A percentile compares a stretch with the other conserved stretches of the same genome.
These are phyloP conservation scores for Aspergillus taichungensis DNA, from an alignment of 495 filamentous ascomycete species.

Conservation along the genomic window DNA sequence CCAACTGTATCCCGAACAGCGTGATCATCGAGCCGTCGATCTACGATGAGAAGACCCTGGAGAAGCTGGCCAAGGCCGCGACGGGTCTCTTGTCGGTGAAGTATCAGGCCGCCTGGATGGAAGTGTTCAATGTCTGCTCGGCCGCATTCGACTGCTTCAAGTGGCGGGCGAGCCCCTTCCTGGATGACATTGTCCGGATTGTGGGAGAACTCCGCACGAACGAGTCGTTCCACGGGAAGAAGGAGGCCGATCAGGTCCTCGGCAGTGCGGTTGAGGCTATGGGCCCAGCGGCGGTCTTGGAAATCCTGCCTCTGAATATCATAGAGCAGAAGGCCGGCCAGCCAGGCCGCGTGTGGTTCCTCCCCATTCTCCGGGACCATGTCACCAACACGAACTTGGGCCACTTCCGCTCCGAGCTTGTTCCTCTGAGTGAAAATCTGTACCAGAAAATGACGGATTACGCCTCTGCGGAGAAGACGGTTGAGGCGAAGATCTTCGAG, in stretches of 20 bases:
- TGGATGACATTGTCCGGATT: slow-evolving; percentile 61
- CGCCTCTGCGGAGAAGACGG: slow-evolving; percentile 68
- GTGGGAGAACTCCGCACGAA: slow-evolving; percentile 84
- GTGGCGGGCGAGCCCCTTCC: slow-evolving; percentile 72
- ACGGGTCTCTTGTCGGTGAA: slow-evolving; percentile 73
- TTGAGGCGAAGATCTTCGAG: slow-evolving; percentile 96
- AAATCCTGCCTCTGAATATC: slow-evolving; percentile 78
- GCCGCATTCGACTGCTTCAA: slow-evolving; percentile 78
- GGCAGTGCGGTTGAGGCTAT: slow-evolving; percentile 78
- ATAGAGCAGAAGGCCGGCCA: slow-evolving; percentile 63
- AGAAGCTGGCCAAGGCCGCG: slow-evolving; percentile 59
- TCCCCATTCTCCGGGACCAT: slow-evolving; percentile 79
- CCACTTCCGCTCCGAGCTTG: slow-evolving; percentile 78
- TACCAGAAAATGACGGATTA: slow-evolving; percentile 82
- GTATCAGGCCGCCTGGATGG: slow-evolving; percentile 90
- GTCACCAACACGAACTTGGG: slow-evolving; percentile 74
- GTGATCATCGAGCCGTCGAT: slow-evolving; percentile 80
- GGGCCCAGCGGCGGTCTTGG: slow-evolving; percentile 74
- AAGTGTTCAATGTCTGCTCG: slow-evolving; percentile 85
- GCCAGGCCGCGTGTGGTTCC: slow-evolving; percentile 85
- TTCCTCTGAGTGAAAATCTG: slow-evolving; percentile 81
- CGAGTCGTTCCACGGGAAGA: slow-evolving; percentile 86
- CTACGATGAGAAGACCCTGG: slow-evolving; percentile 76
- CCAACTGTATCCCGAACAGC: slow-evolving; percentile 71
- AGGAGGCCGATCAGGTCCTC: slow-evolving; percentile 84